Conservation (phyloP, 257 asterid species). For the Fraxinus excelsior region DNA sequence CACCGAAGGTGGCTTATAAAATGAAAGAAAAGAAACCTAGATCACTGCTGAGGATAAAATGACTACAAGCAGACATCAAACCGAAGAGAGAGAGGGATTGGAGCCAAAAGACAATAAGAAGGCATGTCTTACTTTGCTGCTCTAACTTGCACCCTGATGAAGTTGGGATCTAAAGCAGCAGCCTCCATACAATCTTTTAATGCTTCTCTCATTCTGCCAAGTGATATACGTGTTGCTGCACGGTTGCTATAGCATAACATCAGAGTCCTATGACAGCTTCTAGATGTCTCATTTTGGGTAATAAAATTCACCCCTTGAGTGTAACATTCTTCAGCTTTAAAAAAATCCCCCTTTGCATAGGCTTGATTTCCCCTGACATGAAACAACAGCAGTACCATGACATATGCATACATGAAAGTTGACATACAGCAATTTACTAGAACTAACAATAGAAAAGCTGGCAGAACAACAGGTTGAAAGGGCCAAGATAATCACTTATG, state of each 20-base stretch:
- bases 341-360: slow-evolving; percentile 78
- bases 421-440: slow-evolving; percentile 7
- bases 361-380: slow-evolving; percentile 93
- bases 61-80: slow-evolving; percentile 9
- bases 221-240: slow-evolving; percentile 93
- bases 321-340: slow-evolving; percentile 86
- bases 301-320: slow-evolving; percentile 76
- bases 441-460: background rate
- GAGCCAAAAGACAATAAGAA: slow-evolving; percentile 8
- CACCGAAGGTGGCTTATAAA: slow-evolving; percentile 18
- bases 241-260: slow-evolving; percentile 97
- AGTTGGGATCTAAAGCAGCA: slow-evolving; percentile 75
- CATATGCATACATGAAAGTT: slow-evolving; percentile 5
- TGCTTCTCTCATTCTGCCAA: slow-evolving; percentile 88
- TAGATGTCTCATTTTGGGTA: slow-evolving; percentile 65
- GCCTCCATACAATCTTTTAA: slow-evolving; percentile 87
- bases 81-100: slow-evolving; percentile 18
- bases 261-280: slow-evolving; percentile 73
- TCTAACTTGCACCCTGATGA: slow-evolving; percentile 80
- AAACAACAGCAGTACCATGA: slow-evolving; percentile 38
- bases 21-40: slow-evolving; percentile 4
- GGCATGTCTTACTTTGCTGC: slow-evolving; percentile 80
- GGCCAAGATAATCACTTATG: background rate
- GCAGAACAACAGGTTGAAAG: slow-evolving; percentile 13
- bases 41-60: slow-evolving; percentile 23